A percentile compares a stretch with the other conserved stretches of the same genome.
Evolutionary conservation across 139 green algal species (phyloP).

Genomic region (Deuterostichococcus epilithicus): DNA sequence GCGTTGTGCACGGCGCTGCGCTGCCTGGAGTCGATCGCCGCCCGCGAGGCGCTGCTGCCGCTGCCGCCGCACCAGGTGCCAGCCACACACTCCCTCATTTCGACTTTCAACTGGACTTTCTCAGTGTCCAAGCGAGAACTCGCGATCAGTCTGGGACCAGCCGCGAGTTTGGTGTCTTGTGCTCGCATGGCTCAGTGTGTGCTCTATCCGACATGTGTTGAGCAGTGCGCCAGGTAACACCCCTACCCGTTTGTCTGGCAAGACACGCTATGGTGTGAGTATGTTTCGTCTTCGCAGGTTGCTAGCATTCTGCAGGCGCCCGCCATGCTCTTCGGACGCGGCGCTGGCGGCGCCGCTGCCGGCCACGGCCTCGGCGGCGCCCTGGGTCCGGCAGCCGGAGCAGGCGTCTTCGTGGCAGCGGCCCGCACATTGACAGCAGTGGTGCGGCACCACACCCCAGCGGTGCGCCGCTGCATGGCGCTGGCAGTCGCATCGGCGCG

Average conservation of each 20-base stretch:
- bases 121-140: too few species aligned
- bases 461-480: slow-evolving; percentile 26
- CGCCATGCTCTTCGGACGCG: slow-evolving; percentile 1
- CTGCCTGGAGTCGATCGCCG: slow-evolving; percentile 22
- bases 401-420: slow-evolving; percentile 8
- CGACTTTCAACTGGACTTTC: too few species aligned
- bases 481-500: slow-evolving; percentile 16
- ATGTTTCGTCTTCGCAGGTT: not conserved
- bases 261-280: too few species aligned
- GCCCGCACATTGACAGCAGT: slow-evolving; percentile 20
- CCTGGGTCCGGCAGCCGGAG: not conserved
- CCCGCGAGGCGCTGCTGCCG: slow-evolving; percentile 10
- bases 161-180: too few species aligned
- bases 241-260: too few species aligned
- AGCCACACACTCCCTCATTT: too few species aligned
- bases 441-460: slow-evolving; percentile 22
- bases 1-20: slow-evolving; percentile 25
- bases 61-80: not conserved
- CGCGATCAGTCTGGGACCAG: too few species aligned
- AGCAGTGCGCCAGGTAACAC: too few species aligned
- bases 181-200: too few species aligned
- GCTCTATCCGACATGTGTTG: too few species aligned
- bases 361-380: slow-evolving; percentile 7
- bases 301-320: not conserved
- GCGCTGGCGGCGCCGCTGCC: not conserved